Percentiles rank a stretch among this genome's conserved stretches.
Conservation (phyloP, 331 rosid genomes). For the Dryas integrifolia region DNA sequence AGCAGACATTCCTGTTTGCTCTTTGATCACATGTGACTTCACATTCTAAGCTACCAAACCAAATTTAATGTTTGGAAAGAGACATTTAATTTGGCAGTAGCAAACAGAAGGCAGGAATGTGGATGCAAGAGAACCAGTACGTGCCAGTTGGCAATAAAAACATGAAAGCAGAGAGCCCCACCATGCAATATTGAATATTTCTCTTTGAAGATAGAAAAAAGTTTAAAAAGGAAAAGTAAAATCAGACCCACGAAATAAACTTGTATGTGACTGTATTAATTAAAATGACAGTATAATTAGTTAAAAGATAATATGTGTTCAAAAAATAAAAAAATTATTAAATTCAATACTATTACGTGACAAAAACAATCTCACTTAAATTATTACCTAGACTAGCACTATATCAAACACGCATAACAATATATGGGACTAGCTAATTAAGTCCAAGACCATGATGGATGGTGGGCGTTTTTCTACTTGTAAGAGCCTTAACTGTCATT, state of each 20-base stretch:
- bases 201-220: not conserved
- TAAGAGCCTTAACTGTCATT: slow-evolving; percentile 43
- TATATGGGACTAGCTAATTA: slow-evolving; percentile 24
- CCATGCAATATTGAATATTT: slow-evolving; percentile 24
- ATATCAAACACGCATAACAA: slow-evolving; percentile 9
- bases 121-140: slow-evolving; percentile 24
- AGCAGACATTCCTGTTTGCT: slow-evolving; percentile 15
- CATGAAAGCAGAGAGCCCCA: slow-evolving; percentile 41
- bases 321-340: no score
- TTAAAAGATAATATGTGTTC: no score
- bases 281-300: no score
- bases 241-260: no score
- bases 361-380: no score
- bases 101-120: slow-evolving; percentile 38
- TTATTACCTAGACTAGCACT: no score
- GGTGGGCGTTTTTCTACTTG: slow-evolving; percentile 30
- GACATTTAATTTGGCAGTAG: slow-evolving; percentile 29
- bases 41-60: slow-evolving; percentile 10
- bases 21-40: slow-evolving; percentile 2
- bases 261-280: no score
- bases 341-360: no score
- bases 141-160: slow-evolving; percentile 41
- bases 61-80: slow-evolving; percentile 3
- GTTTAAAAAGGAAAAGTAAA: not conserved
- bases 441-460: slow-evolving; percentile 41